A percentile compares a stretch with the other conserved stretches of the same genome.
Evolutionary conservation across 345 rosid genomes (phyloP).

Genomic region (Cardamine chenopodiifolia): DNA sequence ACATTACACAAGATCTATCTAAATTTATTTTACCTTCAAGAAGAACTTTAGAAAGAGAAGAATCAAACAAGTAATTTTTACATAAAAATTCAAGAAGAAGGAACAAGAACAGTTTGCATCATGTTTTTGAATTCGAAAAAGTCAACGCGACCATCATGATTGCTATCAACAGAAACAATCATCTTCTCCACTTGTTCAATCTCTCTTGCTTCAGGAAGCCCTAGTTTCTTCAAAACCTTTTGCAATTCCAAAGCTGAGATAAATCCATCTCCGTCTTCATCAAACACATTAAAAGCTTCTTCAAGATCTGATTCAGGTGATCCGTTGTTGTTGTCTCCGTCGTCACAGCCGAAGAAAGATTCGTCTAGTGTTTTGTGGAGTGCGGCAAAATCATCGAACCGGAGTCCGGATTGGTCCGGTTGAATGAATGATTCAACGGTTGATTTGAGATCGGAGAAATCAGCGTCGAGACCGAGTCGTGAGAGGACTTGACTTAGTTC

Average conservation of each 20-base stretch:
- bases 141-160: constrained; percentile 85
- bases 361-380: constrained; percentile 68
- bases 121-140: constrained; percentile 87
- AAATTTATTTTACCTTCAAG: constrained; percentile 4
- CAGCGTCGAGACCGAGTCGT: constrained; percentile 65
- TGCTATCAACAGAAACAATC: constrained; percentile 79
- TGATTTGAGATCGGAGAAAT: constrained; percentile 61
- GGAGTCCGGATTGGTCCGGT: constrained; percentile 60
- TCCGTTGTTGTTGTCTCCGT: not conserved
- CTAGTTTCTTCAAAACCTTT: constrained; percentile 69
- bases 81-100: constrained; percentile 41
- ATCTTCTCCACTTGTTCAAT: constrained; percentile 70
- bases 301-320: constrained; percentile 64
- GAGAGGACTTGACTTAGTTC: constrained; percentile 66
- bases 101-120: constrained; percentile 67
- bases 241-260: constrained; percentile 83
- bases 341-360: constrained; percentile 38
- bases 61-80: not conserved
- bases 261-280: constrained; percentile 84
- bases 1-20: constrained; percentile 1
- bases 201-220: constrained; percentile 69
- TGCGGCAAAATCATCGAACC: constrained; percentile 60
- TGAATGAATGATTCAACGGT: constrained; percentile 53
- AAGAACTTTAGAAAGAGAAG: constrained; percentile 3
- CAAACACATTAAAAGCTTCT: constrained; percentile 95